Conservation (phyloP, 257 asterid genomes). For the Asclepias syriaca region DNA sequence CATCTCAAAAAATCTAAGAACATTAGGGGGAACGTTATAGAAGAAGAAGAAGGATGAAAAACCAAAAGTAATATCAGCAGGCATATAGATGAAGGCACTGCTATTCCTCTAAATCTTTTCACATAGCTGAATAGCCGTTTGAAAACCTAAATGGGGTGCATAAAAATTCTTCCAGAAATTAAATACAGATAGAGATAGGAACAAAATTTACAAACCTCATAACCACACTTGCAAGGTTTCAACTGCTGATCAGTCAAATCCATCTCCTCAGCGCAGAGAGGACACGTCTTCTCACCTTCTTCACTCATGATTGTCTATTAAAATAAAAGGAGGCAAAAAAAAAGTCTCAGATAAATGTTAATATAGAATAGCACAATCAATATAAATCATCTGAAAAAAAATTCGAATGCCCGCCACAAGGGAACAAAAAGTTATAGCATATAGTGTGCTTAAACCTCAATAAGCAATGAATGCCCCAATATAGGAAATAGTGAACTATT, state of each 20-base stretch:
- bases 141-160: background rate
- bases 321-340: background rate
- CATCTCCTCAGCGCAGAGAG: slow-evolving; percentile 99
- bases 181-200: background rate
- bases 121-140: background rate
- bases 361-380: background rate
- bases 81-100: too few species aligned
- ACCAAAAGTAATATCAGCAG: too few species aligned
- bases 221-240: slow-evolving; percentile 99
- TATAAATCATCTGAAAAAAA: background rate
- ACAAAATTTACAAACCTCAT: slow-evolving; percentile 46
- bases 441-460: background rate
- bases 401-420: background rate
- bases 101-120: background rate
- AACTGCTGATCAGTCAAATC: slow-evolving; percentile 97
- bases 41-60: background rate
- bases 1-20: background rate
- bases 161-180: background rate
- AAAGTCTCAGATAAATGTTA: background rate
- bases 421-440: background rate
- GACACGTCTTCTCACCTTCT: slow-evolving; percentile 90
- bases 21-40: background rate
- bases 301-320: slow-evolving; percentile 72
- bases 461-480: background rate
- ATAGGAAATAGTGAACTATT: background rate